Base-by-base conservation (phyloP, 129 eudicot species). In the Pittosporum tobira region DNA sequence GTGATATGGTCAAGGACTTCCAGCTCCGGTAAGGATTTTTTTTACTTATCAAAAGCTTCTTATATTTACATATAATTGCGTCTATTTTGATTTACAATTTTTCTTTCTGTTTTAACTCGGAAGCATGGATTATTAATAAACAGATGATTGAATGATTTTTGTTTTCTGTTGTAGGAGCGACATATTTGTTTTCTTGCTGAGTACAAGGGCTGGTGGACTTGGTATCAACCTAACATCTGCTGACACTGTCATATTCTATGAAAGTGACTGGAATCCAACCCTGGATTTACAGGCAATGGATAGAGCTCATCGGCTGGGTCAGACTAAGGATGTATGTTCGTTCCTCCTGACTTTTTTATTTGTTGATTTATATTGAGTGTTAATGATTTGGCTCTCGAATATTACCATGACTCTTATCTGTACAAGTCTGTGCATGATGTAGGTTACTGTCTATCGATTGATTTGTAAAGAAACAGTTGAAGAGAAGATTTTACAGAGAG, bases 141-240 rank as follows among this genome's bases (percentile, higher is more conserved):
- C 21, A 46, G 16, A 62, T 53, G n/a, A n/a, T n/a, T n/a, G n/a
- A n/a, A n/a, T n/a, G n/a, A n/a, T 16, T 5, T 15, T 12, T 53
- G 59, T 28, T 38, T 34, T 22, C 37, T 42, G 1, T 55, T 78
- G 64, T 61, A 93, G 99, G 88, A 87, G 51, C 63, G 96, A 93
- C 50, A 87, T 93, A 28, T 87, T 87, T 81, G 96, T 93, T 47
- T 93, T 93, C 69, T 78, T 93, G 77, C 70, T 93, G 75, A 93
- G 99, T 71, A 93, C 99, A 59, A 84, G 99, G 71, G 99, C 99
- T 59, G 99, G 96, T 64, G 99, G 99, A 28, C 94, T 93, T n/a
- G 99, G 99, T 64, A 93, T 93, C 80, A 93, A 93, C 57, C 72
- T 93, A 75, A 93, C 99, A 30, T 96, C 96, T 59, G 99, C 99